These are phyloP conservation scores for Beauveria medogensis DNA, from an alignment of 2,329 filamentous ascomycete species.

Conservation along the genomic window DNA sequence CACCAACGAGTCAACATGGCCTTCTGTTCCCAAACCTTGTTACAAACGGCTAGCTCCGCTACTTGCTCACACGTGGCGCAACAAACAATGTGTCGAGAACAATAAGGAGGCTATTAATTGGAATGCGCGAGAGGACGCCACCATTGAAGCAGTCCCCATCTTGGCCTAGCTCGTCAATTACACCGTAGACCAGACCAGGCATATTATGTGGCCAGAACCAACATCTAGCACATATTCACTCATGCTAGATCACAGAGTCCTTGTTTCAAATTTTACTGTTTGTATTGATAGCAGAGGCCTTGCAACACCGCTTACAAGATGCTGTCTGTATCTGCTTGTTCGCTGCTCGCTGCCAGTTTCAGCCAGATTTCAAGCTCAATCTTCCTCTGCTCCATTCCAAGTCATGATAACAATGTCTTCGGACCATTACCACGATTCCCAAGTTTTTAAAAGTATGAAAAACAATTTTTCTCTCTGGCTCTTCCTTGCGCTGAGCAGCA, in stretches of 20 bases:
- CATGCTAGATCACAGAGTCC: no score
- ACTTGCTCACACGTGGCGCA: no score
- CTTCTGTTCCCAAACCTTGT: no score
- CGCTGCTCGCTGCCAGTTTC: not conserved
- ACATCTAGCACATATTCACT: not conserved
- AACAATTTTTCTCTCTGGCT: slow-evolving; percentile 8
- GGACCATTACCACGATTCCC: not conserved
- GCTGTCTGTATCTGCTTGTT: not conserved
- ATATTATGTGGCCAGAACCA: not conserved
- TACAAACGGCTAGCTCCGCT: no score
- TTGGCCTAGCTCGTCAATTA: no score
- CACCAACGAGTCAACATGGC: no score
- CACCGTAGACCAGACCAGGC: no score
- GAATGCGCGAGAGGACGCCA: no score
- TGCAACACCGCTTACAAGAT: not conserved
- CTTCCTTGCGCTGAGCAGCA: slow-evolving; percentile 10
- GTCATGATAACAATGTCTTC: not conserved
- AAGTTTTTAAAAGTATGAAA: not conserved
- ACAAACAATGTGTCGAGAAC: no score
- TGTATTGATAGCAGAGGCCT: slow-evolving; percentile 5
- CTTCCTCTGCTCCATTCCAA: not conserved
- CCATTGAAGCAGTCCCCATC: no score
- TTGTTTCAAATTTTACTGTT: slow-evolving; percentile 4
- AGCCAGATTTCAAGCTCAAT: not conserved
- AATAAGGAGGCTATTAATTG: no score